Base-by-base conservation (phyloP, 305 asterid species). In the Solanum hybrid region DNA sequence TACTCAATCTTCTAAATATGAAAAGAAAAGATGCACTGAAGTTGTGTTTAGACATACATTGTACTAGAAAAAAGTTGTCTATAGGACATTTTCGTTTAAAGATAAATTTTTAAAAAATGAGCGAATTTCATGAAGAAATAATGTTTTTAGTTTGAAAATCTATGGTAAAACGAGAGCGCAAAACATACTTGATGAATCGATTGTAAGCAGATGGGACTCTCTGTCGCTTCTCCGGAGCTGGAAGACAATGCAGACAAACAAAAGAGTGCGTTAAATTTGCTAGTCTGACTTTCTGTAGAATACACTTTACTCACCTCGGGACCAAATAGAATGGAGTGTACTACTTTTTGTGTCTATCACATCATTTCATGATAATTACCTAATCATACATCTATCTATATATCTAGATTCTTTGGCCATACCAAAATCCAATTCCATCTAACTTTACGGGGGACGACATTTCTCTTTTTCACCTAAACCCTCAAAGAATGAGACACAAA, bases 171-270 rank as follows among this genome's bases (percentile, higher is more conserved):
- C 19, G 77, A 10, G 72, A 64, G 77, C 34, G 4, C 4, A 26
- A 22, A 34, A 89, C 98, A 91, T 93, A 97, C 99, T 97, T 97
- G 95, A 97, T 97, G 95, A 97, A 97, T 22, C 98, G 95, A 91
- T 97, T 97, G 95, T 97, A 97, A 89, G 99, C 98, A 89, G 99
- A 97, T 84, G 99, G 99, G 86, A 97, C 99, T 91, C 99, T 94
- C 98, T 96, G 99, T 93, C 99, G 90, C 92, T 97, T 97, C 95
- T 97, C 99, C 92, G 99, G 99, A 85, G 99, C 99, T 97, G 96
- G 89, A 88, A 90, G 75, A 86, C 9, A 60, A 60, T 85, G 89
- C 88, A 93, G 92, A 93, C 93, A 94, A 91, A 92, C 78, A 87
- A 90, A 84, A 86, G 4, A 80, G 85, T 89, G 90, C 93, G 93